These are phyloP conservation scores for Diaporthe ampelina DNA, from an alignment of 2,329 filamentous ascomycete genomes.

Conservation along the genomic window DNA sequence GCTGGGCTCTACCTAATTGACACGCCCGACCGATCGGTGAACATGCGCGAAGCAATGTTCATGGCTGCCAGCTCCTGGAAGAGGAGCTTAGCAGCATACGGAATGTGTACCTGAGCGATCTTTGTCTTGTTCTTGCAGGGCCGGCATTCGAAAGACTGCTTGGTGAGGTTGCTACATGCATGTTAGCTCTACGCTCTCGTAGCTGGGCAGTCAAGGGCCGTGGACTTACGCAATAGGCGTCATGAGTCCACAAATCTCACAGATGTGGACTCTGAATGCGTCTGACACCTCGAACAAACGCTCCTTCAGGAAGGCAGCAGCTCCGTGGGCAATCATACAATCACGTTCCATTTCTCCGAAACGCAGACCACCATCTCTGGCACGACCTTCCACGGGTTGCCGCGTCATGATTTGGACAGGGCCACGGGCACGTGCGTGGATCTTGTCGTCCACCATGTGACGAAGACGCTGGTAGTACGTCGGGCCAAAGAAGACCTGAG, in stretches of 20 bases:
- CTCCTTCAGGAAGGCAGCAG: conserved; percentile 97
- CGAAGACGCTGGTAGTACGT: conserved; percentile 99
- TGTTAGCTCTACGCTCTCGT: conserved; percentile 51
- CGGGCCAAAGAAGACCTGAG: conserved; percentile 96
- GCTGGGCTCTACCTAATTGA: conserved; percentile 69
- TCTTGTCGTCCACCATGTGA: conserved; percentile 99
- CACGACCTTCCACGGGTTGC: conserved; percentile 98
- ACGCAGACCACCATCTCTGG: conserved; percentile 95
- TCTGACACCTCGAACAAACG: conserved; percentile 97
- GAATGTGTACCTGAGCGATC: conserved; percentile 97
- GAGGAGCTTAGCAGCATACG: conserved; percentile 96
- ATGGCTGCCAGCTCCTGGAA: conserved; percentile 99
- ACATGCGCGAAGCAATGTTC: conserved; percentile 99
- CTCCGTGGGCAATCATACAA: conserved; percentile 99
- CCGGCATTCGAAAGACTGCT: conserved; percentile 95
- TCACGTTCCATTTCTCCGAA: conserved; percentile 99
- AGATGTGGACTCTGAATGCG: conserved; percentile 97
- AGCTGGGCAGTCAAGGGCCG: conserved; percentile 2
- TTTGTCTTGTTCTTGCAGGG: conserved; percentile 99
- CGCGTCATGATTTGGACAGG: conserved; percentile 97
- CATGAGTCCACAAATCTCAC: conserved; percentile 99
- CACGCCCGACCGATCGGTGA: conserved; percentile 85
- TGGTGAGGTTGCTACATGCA: conserved; percentile 82
- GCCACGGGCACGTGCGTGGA: conserved; percentile 97
- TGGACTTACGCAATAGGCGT: conserved; percentile 94